Evolutionary conservation across 257 asterid species (phyloP).

Genomic region (Solanum pinnatisectum): DNA sequence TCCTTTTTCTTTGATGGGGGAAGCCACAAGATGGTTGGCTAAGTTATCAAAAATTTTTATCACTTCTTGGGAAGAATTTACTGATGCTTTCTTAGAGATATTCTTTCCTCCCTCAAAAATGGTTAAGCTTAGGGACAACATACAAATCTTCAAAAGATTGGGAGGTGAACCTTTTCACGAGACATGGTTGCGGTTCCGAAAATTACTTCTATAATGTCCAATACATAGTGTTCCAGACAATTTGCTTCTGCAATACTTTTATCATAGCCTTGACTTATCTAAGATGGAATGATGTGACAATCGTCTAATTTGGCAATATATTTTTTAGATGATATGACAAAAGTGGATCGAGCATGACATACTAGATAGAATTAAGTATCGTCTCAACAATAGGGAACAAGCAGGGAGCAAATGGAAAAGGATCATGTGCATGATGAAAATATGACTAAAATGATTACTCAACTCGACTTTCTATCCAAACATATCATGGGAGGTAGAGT

Average conservation of each 20-base stretch:
- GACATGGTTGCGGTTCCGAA: not conserved
- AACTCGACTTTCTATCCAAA: not conserved
- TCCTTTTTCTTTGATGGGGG: not conserved
- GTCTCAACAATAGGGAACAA: no score
- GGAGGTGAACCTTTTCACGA: no score
- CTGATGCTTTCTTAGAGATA: not conserved
- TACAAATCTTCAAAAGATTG: no score
- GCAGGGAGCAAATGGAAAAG: no score
- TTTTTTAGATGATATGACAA: not conserved
- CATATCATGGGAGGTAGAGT: not conserved
- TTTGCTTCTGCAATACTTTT: not conserved
- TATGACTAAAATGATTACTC: not conserved
- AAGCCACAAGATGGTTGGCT: not conserved
- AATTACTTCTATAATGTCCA: not conserved
- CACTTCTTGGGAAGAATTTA: not conserved
- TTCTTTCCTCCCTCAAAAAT: not conserved
- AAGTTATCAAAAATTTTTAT: not conserved
- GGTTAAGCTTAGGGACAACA: no score
- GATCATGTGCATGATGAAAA: no score
- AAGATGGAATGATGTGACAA: not conserved
- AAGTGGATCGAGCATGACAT: no score
- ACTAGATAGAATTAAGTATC: no score
- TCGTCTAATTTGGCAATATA: no score
- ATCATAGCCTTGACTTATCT: not conserved
- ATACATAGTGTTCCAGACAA: not conserved